Evolutionary conservation across 768 basidiomycete genomes (phyloP), one percentile per base, ranked within the genome.

Genomic region (Porpolomopsis calyptriformis): DNA sequence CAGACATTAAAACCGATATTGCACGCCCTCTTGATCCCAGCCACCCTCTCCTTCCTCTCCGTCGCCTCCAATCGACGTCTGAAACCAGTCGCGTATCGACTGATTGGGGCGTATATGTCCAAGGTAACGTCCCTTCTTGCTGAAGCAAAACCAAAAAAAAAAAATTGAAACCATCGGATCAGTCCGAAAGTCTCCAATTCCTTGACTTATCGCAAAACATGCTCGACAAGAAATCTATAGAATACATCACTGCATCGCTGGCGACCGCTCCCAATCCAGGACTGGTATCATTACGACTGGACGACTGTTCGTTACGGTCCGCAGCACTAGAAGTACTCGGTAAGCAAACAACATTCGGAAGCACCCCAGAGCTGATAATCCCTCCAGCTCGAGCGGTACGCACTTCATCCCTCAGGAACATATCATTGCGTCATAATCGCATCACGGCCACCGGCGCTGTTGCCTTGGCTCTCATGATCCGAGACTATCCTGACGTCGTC

Each of bases 401-500:
- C 4, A 79, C 76, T 0, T 91, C 90, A 0, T 80, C 82, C 0
- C 64, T 99, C 47, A 77, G 80, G 48, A 90, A 99, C 57, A 81
- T 99, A 40, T 94, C 91, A 4, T 65, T 99, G 19, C 78, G 94
- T 12, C 76, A 88, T 38, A 98, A 99, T 63, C 77, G 78, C 35
- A 96, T 98, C 55, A 78, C 73, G 26, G 74, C 81, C 0, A 76
- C 85, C 0, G 91, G 92, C 26, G 91, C 85, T 6, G 90, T 98
- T 4, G 86, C 91, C 0, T 71, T 98, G 10, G 92, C 94, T 0
- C 73, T 96, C 43, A 93, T 99, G 89, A 92, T 97, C 51, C 78
- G 87, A 43, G 94, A 99, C 62, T 98, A 97, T 58, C 88, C 90
- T 3, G 90, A 96, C 52, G 72, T 82, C 35, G 74, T 81, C 6